A percentile compares a stretch with the other conserved stretches of the same genome.
phyloP scores from a whole-genome alignment of 2,329 filamentous ascomycete species.

The Colletotrichum tropicale region DNA sequence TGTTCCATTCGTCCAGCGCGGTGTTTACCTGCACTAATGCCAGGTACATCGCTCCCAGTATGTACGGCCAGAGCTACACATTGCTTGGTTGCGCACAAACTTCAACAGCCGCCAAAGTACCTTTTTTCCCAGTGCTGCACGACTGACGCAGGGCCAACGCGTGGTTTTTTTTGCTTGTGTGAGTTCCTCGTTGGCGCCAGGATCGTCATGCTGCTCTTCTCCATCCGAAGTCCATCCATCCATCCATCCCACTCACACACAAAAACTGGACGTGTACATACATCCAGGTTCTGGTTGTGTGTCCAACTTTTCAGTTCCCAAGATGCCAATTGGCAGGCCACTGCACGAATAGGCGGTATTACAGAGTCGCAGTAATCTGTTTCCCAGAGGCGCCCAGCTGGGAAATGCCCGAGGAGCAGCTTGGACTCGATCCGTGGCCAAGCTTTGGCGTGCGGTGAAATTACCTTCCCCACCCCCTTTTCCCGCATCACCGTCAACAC shows the following conservation, averaged over 20 bases:
- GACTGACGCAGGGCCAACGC: background rate
- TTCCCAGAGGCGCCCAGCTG: background rate
- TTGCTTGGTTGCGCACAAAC: background rate
- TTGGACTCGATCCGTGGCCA: conserved; percentile 6
- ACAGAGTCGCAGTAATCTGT: background rate
- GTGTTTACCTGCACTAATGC: background rate
- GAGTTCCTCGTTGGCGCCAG: background rate
- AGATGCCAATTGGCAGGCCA: background rate
- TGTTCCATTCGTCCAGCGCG: background rate
- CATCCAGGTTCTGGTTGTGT: background rate
- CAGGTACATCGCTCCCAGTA: background rate
- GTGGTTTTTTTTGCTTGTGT: background rate
- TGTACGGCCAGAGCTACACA: background rate
- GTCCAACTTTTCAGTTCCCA: background rate
- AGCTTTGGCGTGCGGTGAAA: conserved; percentile 17
- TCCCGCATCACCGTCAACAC: conserved; percentile 10
- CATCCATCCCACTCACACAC: background rate
- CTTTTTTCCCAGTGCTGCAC: background rate
- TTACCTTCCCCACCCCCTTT: conserved; percentile 20
- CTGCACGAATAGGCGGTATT: background rate
- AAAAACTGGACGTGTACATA: background rate
- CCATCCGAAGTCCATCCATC: background rate
- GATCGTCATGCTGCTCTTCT: background rate
- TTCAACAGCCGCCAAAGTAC: background rate
- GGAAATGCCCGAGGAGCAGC: background rate